Evolutionary conservation across 345 rosid species (phyloP).

Genomic region (Dimocarpus longan): DNA sequence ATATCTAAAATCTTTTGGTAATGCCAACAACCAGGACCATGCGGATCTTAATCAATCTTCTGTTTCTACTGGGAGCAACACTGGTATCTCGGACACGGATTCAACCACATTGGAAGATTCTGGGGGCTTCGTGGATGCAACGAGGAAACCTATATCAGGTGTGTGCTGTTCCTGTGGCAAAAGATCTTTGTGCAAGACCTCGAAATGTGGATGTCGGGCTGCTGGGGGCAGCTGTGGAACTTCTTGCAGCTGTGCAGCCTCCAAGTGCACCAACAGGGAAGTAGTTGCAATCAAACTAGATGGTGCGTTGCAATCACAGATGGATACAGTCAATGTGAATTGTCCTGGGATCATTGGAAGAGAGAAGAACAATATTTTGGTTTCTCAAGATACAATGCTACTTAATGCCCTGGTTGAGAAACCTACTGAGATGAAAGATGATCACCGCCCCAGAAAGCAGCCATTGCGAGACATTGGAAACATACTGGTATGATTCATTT

Average conservation of each 20-base stretch:
- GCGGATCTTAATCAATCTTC: conserved; percentile 43
- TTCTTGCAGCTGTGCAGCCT: conserved; percentile 66
- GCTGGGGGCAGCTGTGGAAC: conserved; percentile 62
- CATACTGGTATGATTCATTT: conserved; percentile 43
- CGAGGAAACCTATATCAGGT: conserved; percentile 28
- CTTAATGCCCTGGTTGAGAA: conserved; percentile 34
- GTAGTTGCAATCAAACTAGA: conserved; percentile 20
- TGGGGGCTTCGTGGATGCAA: conserved; percentile 31
- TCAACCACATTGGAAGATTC: conserved; percentile 45
- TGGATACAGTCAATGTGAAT: conserved; percentile 7
- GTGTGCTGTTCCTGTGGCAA: conserved; percentile 82
- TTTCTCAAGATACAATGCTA: conserved; percentile 32
- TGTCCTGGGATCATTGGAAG: conserved; percentile 24
- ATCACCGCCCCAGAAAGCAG: conserved; percentile 50
- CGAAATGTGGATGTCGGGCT: conserved; percentile 72
- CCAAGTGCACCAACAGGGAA: conserved; percentile 74
- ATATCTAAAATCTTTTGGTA: conserved; percentile 22
- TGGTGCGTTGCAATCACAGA: conserved; percentile 13
- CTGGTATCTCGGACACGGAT: conserved; percentile 30
- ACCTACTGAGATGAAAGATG: conserved; percentile 37
- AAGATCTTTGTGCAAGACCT: conserved; percentile 76
- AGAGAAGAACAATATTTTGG: conserved; percentile 32
- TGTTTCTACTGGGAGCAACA: conserved; percentile 41
- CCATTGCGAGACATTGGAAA: conserved; percentile 83
- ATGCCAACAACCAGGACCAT: conserved; percentile 46